Percentiles rank a stretch among this genome's conserved stretches.
Evolutionary conservation across 116 monocot genomes (phyloP).

Genomic region (Papilionanthe hybrid): DNA sequence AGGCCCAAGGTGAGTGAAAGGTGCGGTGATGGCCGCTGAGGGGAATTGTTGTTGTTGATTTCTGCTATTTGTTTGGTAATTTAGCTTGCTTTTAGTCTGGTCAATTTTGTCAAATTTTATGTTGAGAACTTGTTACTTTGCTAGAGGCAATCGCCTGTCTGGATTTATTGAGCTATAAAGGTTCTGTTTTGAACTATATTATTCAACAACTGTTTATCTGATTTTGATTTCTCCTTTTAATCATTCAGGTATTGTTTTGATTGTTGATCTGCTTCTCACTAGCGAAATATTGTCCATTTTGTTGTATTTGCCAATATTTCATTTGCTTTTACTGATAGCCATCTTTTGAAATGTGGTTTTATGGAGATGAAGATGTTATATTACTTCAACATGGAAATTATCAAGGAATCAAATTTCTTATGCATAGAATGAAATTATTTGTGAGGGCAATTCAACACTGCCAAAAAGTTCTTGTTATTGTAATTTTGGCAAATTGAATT

Average conservation of each 20-base stretch:
- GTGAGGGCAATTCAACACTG: too few relatives aligned
- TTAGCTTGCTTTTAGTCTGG: background rate
- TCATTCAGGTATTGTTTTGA: background rate
- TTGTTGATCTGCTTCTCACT: background rate
- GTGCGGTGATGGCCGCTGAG: background rate
- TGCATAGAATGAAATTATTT: too few relatives aligned
- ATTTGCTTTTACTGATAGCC: background rate
- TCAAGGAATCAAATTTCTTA: too few relatives aligned
- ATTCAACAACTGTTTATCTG: background rate
- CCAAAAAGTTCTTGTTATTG: too few relatives aligned
- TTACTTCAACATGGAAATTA: too few relatives aligned
- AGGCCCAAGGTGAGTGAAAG: conserved; percentile 18
- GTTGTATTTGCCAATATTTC: background rate
- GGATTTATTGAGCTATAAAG: background rate
- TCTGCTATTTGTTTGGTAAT: background rate
- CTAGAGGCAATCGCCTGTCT: background rate
- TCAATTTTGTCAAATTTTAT: background rate
- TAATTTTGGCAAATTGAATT: too few relatives aligned
- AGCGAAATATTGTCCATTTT: background rate
- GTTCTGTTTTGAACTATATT: background rate
- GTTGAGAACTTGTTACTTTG: background rate
- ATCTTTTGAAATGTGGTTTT: too few relatives aligned
- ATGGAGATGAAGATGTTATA: too few relatives aligned
- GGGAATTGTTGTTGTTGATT: background rate
- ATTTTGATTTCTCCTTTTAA: background rate